phyloP scores from a whole-genome alignment of 2,329 filamentous ascomycete genomes.

The Fusarium staphyleae region DNA sequence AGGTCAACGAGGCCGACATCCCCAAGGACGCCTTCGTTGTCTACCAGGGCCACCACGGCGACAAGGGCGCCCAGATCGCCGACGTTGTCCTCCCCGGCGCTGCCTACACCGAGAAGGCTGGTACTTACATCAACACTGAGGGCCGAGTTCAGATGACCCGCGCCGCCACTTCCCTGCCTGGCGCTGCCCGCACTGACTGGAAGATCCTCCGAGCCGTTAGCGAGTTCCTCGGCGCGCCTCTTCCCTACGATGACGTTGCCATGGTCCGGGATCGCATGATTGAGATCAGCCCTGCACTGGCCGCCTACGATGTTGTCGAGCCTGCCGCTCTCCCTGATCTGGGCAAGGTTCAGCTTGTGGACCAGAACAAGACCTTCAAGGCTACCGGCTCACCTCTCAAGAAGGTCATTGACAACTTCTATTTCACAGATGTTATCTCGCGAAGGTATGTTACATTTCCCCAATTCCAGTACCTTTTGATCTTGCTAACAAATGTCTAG shows the following conservation, averaged over 20 bases:
- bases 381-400: slow-evolving; percentile 76
- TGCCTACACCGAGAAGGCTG: slow-evolving; percentile 96
- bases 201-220: slow-evolving; percentile 95
- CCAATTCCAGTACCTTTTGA: slow-evolving; percentile 26
- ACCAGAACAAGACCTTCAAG: slow-evolving; percentile 91
- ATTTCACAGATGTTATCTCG: slow-evolving; percentile 96
- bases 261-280: slow-evolving; percentile 90
- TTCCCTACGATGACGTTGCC: slow-evolving; percentile 93
- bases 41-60: slow-evolving; percentile 98
- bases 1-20: slow-evolving; percentile 83
- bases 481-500: slow-evolving; percentile 54
- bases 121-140: slow-evolving; percentile 97
- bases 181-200: slow-evolving; percentile 94
- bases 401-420: slow-evolving; percentile 94
- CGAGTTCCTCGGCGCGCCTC: slow-evolving; percentile 85
- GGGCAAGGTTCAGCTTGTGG: slow-evolving; percentile 93
- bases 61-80: slow-evolving; percentile 89
- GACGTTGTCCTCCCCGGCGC: slow-evolving; percentile 93
- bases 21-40: slow-evolving; percentile 96
- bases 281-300: slow-evolving; percentile 89
- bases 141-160: slow-evolving; percentile 94
- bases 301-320: slow-evolving; percentile 91
- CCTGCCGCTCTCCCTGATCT: slow-evolving; percentile 74
- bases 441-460: slow-evolving; percentile 73
- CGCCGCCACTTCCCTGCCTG: slow-evolving; percentile 85